phyloP scores from a whole-genome alignment of 2,329 filamentous ascomycete species.

The Rutstroemia sp. region DNA sequence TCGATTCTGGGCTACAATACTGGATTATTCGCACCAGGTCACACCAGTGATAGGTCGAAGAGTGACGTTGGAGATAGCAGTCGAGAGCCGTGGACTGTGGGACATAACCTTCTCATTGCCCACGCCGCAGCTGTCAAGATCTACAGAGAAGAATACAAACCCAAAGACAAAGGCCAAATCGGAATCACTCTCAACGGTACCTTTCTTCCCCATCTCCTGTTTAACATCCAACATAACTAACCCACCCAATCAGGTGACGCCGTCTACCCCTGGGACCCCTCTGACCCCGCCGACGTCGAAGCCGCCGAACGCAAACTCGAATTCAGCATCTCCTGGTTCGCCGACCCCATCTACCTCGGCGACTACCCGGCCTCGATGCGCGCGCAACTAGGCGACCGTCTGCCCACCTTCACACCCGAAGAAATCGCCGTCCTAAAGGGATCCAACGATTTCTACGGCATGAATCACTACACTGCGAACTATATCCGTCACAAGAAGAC shows the following conservation, averaged over 20 bases:
- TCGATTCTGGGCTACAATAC: conserved; percentile 72
- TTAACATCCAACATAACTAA: background rate
- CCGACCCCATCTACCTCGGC: conserved; percentile 78
- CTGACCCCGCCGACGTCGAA: conserved; percentile 66
- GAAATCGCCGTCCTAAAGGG: conserved; percentile 69
- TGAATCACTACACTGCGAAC: conserved; percentile 91
- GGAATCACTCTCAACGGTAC: conserved; percentile 79
- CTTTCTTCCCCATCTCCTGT: conserved; percentile 14
- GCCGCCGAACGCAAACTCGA: conserved; percentile 77
- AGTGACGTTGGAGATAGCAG: conserved; percentile 64
- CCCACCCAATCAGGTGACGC: conserved; percentile 52
- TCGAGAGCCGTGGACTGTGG: conserved; percentile 75
- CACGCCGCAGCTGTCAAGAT: conserved; percentile 75
- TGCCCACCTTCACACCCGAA: conserved; percentile 67
- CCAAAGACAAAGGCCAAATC: conserved; percentile 64
- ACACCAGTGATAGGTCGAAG: conserved; percentile 66
- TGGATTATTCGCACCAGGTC: conserved; percentile 76
- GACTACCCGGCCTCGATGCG: conserved; percentile 80
- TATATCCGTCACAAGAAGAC: conserved; percentile 69
- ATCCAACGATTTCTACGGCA: conserved; percentile 91
- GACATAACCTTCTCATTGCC: conserved; percentile 72
- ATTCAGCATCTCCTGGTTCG: conserved; percentile 84
- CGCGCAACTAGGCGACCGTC: conserved; percentile 68
- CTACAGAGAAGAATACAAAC: conserved; percentile 77
- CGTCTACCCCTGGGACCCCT: conserved; percentile 74